Evolutionary conservation across 1,284 basidiomycete species (phyloP).

Genomic region (Ustilago sp.): DNA sequence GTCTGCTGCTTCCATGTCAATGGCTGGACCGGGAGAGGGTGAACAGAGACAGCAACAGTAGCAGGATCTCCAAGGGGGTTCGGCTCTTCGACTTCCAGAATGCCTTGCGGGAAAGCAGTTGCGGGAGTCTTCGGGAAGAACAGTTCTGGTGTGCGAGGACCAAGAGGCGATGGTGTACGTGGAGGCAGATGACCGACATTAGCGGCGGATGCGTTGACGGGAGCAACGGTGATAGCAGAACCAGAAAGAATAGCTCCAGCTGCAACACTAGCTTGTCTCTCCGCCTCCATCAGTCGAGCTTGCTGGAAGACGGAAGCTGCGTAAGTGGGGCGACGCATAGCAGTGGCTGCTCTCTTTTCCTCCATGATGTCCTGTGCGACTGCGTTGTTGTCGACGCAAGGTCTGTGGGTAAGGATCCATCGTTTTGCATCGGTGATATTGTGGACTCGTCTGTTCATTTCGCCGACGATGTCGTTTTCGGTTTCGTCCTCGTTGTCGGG

Average conservation of each 20-base stretch:
- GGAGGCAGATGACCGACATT: conserved; percentile 1
- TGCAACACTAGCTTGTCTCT: conserved; percentile 15
- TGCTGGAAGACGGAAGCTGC: conserved; percentile 47
- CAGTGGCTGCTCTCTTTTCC: conserved; percentile 15
- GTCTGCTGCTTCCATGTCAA: conserved; percentile 14
- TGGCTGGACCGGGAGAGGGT: background rate
- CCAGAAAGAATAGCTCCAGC: conserved; percentile 2
- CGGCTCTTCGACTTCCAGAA: conserved; percentile 8
- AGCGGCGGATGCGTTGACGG: conserved; percentile 2
- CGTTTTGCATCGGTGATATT: conserved; percentile 30
- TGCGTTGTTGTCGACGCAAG: background rate
- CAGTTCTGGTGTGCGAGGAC: conserved; percentile 18
- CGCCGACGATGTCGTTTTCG: conserved; percentile 19
- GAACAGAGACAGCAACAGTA: conserved; percentile 2
- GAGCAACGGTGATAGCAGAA: conserved; percentile 6
- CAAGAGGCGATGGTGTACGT: conserved; percentile 5
- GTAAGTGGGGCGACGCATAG: conserved; percentile 40
- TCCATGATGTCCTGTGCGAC: conserved; percentile 10
- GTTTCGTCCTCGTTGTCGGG: conserved; percentile 15
- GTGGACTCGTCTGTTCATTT: conserved; percentile 21
- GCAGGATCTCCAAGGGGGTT: background rate
- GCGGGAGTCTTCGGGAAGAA: conserved; percentile 26
- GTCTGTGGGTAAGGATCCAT: conserved; percentile 19
- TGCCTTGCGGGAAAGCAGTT: conserved; percentile 14
- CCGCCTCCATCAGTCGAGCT: conserved; percentile 35